Base-by-base conservation (phyloP, 2,329 filamentous ascomycete genomes). In the Dactylellina drechsleri region DNA sequence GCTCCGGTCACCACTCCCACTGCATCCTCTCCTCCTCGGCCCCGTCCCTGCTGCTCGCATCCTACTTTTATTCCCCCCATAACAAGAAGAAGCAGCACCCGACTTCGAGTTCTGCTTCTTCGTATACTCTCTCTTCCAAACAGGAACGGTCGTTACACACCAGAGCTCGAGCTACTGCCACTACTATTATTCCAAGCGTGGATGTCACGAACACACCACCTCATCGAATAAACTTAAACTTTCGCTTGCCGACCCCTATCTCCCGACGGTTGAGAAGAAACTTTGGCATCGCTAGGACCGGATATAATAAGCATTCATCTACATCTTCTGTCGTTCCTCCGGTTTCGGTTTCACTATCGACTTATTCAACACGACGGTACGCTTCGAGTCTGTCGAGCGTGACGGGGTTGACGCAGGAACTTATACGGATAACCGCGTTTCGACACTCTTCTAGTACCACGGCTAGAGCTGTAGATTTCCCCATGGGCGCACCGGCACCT, bases 391-490 rank as follows among this genome's bases (percentile, higher is more conserved):
- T 75, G 40, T 47, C 70, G 7, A 66, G 71, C 36, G 65, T 75
- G 20, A 75, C 71, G 2, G 71, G 64, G 15, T 50, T 75, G 16
- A 75, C 71, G 0, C 71, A 75, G 43, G 71, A 75, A 59, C 36
- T 75, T 1, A 18, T 75, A 6, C 71, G 71, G 4, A 68, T 75
- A 18, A 75, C 71, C 10, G 28, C 71, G 23, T 75, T 52, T 36
- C 71, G 71, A 18, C 53, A 57, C 16, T 53, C 68, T 2, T 64
- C 71, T n/a, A 13, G 50, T 20, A 10, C 36, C 12, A 47, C 43
- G 15, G 20, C 58, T 13, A 57, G 64, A 26, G 65, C 58, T 23
- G 31, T 36, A 10, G 6, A 36, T 10, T 40, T 65, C 40, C 41
- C 71, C 7, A 60, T 59, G 26, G 71, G 58, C n/a, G 68, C 68